Base-by-base conservation (phyloP, 305 asterid species). In the Solanum hybrid region DNA sequence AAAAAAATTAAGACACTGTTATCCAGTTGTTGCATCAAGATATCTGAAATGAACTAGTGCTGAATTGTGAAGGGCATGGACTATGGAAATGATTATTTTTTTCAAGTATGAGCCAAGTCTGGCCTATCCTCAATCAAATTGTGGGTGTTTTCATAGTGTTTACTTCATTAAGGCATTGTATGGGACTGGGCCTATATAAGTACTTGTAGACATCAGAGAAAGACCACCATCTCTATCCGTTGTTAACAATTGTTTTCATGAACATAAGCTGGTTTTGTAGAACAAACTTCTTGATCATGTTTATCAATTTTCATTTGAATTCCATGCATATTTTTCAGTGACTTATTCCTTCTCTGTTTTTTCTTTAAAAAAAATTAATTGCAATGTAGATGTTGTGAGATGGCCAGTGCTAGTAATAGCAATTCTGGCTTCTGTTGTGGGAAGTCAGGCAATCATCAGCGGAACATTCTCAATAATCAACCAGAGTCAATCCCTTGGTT, bases 401-500 rank as follows among this genome's bases (percentile, higher is more conserved):
- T 96, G 98, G 97, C 99, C 99, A 20, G 98, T 97, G 35, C 98
- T 97, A 56, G 91, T 90, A 35, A 93, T 97, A 12, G 99, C 99
- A 22, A 97, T 97, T 92, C 97, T 97, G 66, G 99, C 99, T 34
- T 96, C 99, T 0, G 99, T 97, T 56, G 99, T 97, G 71, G 99
- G 99, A 84, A 97, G 99, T 91, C 99, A 97, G 89, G 99, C 99
- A 20, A 96, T 97, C 91, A 97, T 97, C 91, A 97, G 99, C 5
- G 99, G 99, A 29, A 97, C 99, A 3, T 97, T 97, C 92, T 97
- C 99, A 1, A 97, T 97, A 88, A 97, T 97, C 92, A 97, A 97
- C 93, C 99, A 97, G 93, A 94, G 98, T 88, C 99, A 94, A 69
- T 95, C 99, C 27, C 98, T 97, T 8, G 99, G 99, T 89, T 97